A percentile compares a stretch with the other conserved stretches of the same genome.
Evolutionary conservation across 495 filamentous ascomycete species (phyloP).

Genomic region (Podospora pseudoanserina): DNA sequence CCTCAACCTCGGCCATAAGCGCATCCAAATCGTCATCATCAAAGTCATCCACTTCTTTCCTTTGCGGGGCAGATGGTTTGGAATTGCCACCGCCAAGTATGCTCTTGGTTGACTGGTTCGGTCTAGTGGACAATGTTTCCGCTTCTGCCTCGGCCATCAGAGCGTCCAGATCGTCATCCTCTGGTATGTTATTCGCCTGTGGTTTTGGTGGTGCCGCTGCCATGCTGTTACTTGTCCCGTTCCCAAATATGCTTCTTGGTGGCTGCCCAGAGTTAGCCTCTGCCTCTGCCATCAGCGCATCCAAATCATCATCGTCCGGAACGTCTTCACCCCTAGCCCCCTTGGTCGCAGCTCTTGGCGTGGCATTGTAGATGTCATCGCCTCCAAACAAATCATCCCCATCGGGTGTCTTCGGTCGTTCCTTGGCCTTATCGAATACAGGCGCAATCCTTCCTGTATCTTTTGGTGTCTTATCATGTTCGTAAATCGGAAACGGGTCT

Average conservation of each 20-base stretch:
- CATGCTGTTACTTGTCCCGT: conserved; percentile 11
- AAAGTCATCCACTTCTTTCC: neutral
- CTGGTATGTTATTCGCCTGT: conserved; percentile 28
- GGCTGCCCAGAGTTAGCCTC: conserved; percentile 30
- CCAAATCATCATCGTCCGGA: conserved; percentile 48
- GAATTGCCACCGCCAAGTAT: conserved; percentile 25
- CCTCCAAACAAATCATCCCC: conserved; percentile 32
- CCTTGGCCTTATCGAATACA: conserved; percentile 42
- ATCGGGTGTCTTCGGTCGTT: conserved; percentile 30
- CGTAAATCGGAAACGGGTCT: conserved; percentile 32
- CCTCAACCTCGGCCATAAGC: conserved; percentile 45
- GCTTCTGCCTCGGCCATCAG: conserved; percentile 48
- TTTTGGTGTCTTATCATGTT: conserved; percentile 20
- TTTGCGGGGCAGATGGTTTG: neutral
- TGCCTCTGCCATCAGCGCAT: conserved; percentile 48
- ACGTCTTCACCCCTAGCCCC: conserved; percentile 22
- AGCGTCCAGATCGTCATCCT: conserved; percentile 51
- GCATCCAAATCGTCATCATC: conserved; percentile 45
- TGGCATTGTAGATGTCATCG: conserved; percentile 44
- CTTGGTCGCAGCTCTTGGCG: conserved; percentile 23
- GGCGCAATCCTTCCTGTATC: conserved; percentile 43
- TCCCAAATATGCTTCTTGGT: conserved; percentile 22
- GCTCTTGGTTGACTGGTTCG: neutral
- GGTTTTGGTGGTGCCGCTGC: neutral
- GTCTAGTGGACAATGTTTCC: conserved; percentile 15